Percentiles rank a stretch among this genome's conserved stretches.
These are phyloP conservation scores for Sporothrix variecibatus DNA, from an alignment of 2,329 filamentous ascomycete species.

Conservation along the genomic window DNA sequence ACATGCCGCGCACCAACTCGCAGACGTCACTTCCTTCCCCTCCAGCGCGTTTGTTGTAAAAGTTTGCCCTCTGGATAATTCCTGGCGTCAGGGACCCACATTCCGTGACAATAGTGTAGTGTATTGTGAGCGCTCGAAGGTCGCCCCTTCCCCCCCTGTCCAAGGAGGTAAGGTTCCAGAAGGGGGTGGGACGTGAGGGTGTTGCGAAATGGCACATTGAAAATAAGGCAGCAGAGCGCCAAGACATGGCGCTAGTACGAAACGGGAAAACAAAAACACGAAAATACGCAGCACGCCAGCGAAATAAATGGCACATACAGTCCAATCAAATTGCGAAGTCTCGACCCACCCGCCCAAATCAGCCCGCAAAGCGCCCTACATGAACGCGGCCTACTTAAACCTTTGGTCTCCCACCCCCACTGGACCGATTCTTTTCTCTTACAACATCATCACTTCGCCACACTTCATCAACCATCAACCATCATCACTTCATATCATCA, in stretches of 20 bases:
- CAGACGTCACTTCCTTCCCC: neutral
- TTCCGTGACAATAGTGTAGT: neutral
- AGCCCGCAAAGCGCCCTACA: constrained; percentile 39
- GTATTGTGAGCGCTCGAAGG: neutral
- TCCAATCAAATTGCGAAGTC: neutral
- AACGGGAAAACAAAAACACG: constrained; percentile 6
- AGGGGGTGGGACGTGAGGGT: neutral
- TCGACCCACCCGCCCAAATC: constrained; percentile 36
- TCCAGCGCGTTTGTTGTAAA: neutral
- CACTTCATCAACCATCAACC: constrained; percentile 37
- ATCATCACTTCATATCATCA: constrained; percentile 26
- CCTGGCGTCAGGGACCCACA: neutral
- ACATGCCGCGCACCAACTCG: neutral
- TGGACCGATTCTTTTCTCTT: constrained; percentile 40
- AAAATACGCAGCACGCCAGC: constrained; percentile 20
- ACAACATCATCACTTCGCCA: constrained; percentile 40
- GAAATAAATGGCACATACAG: neutral
- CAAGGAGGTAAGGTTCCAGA: neutral
- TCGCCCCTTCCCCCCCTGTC: neutral
- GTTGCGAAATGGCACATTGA: neutral
- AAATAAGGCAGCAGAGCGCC: neutral
- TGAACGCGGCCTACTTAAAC: constrained; percentile 42
- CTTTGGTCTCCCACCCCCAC: constrained; percentile 47
- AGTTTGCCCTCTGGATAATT: neutral
- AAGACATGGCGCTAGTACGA: neutral